Conservation (phyloP, 768 basidiomycete genomes). For the Podaxis sp. region DNA sequence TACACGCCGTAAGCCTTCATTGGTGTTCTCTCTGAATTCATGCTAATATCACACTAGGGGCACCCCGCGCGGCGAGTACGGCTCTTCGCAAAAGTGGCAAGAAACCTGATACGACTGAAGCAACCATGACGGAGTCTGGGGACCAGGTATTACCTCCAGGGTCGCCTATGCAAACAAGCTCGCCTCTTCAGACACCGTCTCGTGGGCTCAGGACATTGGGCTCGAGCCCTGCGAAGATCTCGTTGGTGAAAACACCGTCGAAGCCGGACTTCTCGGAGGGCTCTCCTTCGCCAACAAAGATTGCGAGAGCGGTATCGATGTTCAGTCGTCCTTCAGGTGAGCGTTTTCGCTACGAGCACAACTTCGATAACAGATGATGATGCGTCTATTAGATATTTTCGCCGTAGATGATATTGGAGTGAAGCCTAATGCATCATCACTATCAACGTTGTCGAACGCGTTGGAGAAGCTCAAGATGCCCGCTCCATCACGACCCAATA, state of each 20-base stretch:
- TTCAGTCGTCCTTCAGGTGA: slow-evolving; percentile 13
- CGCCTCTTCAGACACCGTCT: slow-evolving; percentile 18
- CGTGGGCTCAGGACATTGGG: slow-evolving; percentile 12
- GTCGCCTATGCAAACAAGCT: slow-evolving; percentile 29
- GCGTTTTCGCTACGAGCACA: background rate
- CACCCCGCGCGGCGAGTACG: background rate
- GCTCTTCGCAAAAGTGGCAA: slow-evolving; percentile 10
- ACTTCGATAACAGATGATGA: background rate
- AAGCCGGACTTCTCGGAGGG: slow-evolving; percentile 16
- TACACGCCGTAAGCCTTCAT: slow-evolving; percentile 1
- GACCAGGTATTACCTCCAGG: slow-evolving; percentile 21
- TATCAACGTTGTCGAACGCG: slow-evolving; percentile 65
- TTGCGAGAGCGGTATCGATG: slow-evolving; percentile 14
- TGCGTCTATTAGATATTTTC: slow-evolving; percentile 15
- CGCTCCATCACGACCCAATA: slow-evolving; percentile 61
- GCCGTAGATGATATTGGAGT: slow-evolving; percentile 16
- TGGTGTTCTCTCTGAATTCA: background rate
- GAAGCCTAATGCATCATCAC: slow-evolving; percentile 33
- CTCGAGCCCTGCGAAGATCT: slow-evolving; percentile 19
- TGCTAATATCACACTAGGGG: background rate
- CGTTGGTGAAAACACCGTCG: slow-evolving; percentile 22
- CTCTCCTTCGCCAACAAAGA: slow-evolving; percentile 15
- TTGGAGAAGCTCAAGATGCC: slow-evolving; percentile 68
- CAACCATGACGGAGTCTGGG: background rate
- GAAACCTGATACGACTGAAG: slow-evolving; percentile 3